Percentiles rank a stretch among this genome's conserved stretches.
Evolutionary conservation across 257 asterid genomes (phyloP).

Genomic region (Gynochthodes officinalis): DNA sequence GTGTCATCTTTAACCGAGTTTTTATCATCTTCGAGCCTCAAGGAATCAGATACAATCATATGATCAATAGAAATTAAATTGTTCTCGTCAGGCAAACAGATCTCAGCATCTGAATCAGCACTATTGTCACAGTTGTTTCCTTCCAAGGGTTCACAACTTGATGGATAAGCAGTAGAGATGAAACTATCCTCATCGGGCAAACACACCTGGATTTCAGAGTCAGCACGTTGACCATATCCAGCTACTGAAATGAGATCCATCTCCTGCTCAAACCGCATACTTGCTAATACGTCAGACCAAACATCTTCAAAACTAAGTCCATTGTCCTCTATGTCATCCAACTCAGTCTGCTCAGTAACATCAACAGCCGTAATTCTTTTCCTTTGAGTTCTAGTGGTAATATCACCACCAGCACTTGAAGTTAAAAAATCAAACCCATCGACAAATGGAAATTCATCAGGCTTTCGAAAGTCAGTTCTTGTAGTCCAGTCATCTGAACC

Average conservation of each 20-base stretch:
- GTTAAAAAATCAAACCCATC: constrained; percentile 16
- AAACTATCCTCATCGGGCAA: constrained; percentile 25
- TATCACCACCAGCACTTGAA: constrained; percentile 19
- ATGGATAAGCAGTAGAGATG: constrained; percentile 16
- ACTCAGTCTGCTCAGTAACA: constrained; percentile 12
- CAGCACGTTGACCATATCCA: constrained; percentile 16
- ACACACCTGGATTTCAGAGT: constrained; percentile 24
- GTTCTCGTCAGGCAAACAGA: constrained; percentile 45
- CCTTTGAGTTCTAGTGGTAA: constrained; percentile 12
- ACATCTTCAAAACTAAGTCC: constrained; percentile 36
- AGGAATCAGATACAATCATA: constrained; percentile 19
- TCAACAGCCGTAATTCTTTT: constrained; percentile 7
- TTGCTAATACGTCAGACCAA: constrained; percentile 51
- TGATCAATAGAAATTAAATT: constrained; percentile 31
- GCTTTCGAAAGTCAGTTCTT: constrained; percentile 17
- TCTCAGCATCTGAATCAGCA: constrained; percentile 27
- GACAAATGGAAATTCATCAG: constrained; percentile 17
- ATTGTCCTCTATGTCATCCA: constrained; percentile 27
- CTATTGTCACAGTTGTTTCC: constrained; percentile 1
- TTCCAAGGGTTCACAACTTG: neutral
- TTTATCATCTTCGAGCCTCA: constrained; percentile 10
- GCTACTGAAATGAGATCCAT: constrained; percentile 8
- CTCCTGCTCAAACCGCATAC: constrained; percentile 36
- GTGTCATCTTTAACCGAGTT: constrained; percentile 10
- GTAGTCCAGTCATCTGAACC: constrained; percentile 25